Base-by-base conservation (phyloP, 495 filamentous ascomycete species). In the Hyaloscypha variabilis region DNA sequence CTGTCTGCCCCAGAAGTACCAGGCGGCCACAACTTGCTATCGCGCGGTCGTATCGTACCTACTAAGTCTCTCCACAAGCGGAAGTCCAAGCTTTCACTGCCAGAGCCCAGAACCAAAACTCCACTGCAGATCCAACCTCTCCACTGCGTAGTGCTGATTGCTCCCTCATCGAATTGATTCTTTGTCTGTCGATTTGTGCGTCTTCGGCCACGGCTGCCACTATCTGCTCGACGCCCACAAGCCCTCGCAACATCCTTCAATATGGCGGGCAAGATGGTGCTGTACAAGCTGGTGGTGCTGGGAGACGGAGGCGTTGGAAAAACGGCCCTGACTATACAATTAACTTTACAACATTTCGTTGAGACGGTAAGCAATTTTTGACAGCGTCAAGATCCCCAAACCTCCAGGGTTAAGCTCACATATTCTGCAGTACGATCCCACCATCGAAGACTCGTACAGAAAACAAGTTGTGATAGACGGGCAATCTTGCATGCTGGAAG, bases 401-500 rank as follows among this genome's bases (percentile, higher is more conserved):
- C 34, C 25, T 34, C 24, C 42, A 19, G 14, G 11, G 23, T 39
- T 34, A 42, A 64, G 58, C 66, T 67, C 42, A 67, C 55, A 57
- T 56, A 61, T 52, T 36, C 31, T 52, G 39, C 58, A 84, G 75
- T 99, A 99, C 77, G 95, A 99, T 78, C 95, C 95, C 28, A 98
- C 92, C 66, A 96, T 96, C 74, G 92, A 96, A 80, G 92, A 99
- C 71, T 97, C 94, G 19, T 99, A 99, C 77, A 88, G 95, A 68
- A 98, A 97, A 81, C 96, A 98, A 79, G 94, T 97, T 62, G 94
- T 97, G 67, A 98, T 98, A 75, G 95, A 99, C 77, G 87, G 89
- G 64, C 92, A 96, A 74, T 91, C 95, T 24, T 97, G 95, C 81
- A 98, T 99, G 95, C 85, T 98, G 71, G 95, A 99, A 79, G 94